Conservation (phyloP, 1,139 yeast genomes). For the Geotrichum bryndzae region DNA sequence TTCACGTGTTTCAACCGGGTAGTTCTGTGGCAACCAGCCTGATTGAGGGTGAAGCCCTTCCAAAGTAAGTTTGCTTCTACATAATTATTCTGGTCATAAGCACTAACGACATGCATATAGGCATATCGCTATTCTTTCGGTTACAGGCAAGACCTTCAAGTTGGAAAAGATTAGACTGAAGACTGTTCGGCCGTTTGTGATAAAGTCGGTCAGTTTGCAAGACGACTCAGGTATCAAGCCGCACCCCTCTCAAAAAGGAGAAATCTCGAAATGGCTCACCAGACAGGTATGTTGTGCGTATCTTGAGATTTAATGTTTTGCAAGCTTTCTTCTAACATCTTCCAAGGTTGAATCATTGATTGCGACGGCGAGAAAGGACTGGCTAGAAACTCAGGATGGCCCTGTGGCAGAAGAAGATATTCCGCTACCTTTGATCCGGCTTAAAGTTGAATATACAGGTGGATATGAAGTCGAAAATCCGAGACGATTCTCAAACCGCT, state of each 20-base stretch:
- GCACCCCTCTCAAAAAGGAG: slow-evolving; percentile 56
- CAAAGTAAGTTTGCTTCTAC: slow-evolving; percentile 42
- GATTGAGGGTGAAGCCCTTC: slow-evolving; percentile 75
- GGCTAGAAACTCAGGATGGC: slow-evolving; percentile 36
- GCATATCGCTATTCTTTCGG: slow-evolving; percentile 56
- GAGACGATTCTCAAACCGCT: slow-evolving; percentile 77
- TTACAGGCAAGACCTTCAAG: slow-evolving; percentile 54
- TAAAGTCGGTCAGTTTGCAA: slow-evolving; percentile 56
- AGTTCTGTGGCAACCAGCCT: slow-evolving; percentile 90
- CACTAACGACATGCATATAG: background rate
- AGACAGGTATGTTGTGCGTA: slow-evolving; percentile 20
- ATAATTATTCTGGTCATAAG: background rate
- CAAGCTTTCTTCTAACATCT: background rate
- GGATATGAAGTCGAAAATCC: slow-evolving; percentile 91
- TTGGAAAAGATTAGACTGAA: slow-evolving; percentile 61
- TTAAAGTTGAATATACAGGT: slow-evolving; percentile 84
- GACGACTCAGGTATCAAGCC: slow-evolving; percentile 53
- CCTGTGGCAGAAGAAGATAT: slow-evolving; percentile 26
- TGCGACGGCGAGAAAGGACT: slow-evolving; percentile 49
- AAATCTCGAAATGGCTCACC: slow-evolving; percentile 56
- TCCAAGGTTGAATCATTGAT: slow-evolving; percentile 62
- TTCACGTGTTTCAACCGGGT: slow-evolving; percentile 86
- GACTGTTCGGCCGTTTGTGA: slow-evolving; percentile 77
- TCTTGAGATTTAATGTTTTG: background rate
- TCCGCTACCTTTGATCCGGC: slow-evolving; percentile 74